Evolutionary conservation across 805 yeast species (phyloP), one percentile per base, ranked within the genome.

Genomic region (Wickerhamiella slavikovae): DNA sequence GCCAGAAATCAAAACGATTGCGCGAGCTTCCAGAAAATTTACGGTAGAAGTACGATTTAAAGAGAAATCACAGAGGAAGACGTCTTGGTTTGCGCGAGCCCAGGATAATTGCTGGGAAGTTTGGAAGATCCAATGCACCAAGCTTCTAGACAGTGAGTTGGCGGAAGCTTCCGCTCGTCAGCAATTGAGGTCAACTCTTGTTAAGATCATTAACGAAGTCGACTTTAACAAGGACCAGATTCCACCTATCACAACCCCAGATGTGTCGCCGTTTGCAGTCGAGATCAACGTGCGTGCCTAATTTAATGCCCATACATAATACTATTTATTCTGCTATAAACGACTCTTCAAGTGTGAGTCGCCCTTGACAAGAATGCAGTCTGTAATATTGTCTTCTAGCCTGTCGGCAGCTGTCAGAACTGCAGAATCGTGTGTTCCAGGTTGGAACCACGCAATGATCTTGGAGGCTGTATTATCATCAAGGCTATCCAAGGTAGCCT

Each of bases 371-470:
- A 78, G 51, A 25, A 78, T 68, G 51, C 93, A 78, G 36, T 70
- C 70, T 13, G 68, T 77, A 22, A 62, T 55, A 8, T 38, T 42
- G 2, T 52, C 49, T 4, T 55, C 48, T 9, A 48, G 38, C 22
- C 35, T 29, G 15, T 35, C 27, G 2, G 51, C 55, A n/a, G 46
- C 29, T 18, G 37, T 41, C 1, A 60, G 52, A 12, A 73, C 53
- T 9, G 54, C 58, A 2, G 45, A 43, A 41, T 73, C 70, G 39
- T 65, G 76, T 15, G 80, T 64, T 0, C 91, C 92, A 0, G 92
- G 92, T 44, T 78, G 92, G 39, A 75, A 70, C 92, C 92, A 79
- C 11, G 76, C 52, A 1, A 72, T 68, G 40, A 62, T 63, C 11
- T 74, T 51, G 1, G 38, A 33, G 2, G 37, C 38, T 7, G 44